Percentiles rank a stretch among this genome's conserved stretches.
Conservation (phyloP, 2,329 filamentous ascomycete genomes). For the Macroventuria anomochaeta region DNA sequence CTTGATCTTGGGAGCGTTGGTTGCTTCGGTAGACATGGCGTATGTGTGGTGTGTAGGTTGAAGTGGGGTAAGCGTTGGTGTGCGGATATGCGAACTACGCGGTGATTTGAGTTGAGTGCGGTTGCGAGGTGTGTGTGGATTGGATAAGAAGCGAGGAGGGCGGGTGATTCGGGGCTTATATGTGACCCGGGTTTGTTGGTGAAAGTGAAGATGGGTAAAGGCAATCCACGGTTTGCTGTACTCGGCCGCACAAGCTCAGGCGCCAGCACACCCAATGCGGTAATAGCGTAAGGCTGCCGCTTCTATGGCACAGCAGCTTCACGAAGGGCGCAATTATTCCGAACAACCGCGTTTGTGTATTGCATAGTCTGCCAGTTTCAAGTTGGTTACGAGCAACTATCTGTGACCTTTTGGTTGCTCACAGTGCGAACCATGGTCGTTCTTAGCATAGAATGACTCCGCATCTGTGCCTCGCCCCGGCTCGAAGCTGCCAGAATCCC, state of each 20-base stretch:
- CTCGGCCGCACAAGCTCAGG: slow-evolving; percentile 15
- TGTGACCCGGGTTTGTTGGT: slow-evolving; percentile 9
- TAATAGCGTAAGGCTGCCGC: slow-evolving; percentile 16
- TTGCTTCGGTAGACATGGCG: slow-evolving; percentile 33
- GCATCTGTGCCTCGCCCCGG: slow-evolving; percentile 3
- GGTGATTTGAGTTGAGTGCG: background rate
- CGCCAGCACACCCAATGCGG: slow-evolving; percentile 11
- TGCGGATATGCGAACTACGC: slow-evolving; percentile 9
- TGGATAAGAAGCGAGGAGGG: slow-evolving; percentile 11
- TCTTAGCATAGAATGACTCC: slow-evolving; percentile 1
- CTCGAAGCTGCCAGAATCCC: slow-evolving; percentile 2
- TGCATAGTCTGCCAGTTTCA: background rate
- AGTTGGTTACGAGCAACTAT: background rate
- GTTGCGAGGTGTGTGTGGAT: slow-evolving; percentile 3
- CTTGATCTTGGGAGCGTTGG: slow-evolving; percentile 40
- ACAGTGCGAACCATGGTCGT: background rate
- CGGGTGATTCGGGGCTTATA: slow-evolving; percentile 20
- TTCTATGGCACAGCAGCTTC: background rate
- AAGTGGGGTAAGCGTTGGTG: slow-evolving; percentile 29
- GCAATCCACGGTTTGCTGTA: slow-evolving; percentile 17
- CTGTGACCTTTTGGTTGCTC: background rate
- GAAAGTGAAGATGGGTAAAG: slow-evolving; percentile 10
- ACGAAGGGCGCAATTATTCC: slow-evolving; percentile 5
- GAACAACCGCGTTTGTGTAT: background rate
- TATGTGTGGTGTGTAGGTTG: slow-evolving; percentile 11